Evolutionary conservation across 305 asterid genomes (phyloP).

Genomic region (Solanum hybrid): DNA sequence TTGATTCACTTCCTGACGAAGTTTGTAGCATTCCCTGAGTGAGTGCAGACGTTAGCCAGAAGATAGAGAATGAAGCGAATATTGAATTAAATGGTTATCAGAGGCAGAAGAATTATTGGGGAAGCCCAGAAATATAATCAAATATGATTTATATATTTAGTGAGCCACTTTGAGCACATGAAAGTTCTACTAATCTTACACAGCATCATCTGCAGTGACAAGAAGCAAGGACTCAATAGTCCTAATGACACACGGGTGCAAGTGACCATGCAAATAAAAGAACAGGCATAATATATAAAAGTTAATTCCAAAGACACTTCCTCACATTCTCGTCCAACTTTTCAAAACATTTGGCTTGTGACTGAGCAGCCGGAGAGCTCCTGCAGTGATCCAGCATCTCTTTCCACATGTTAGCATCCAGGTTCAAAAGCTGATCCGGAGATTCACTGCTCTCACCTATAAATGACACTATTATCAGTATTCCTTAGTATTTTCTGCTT

Average conservation of each 20-base stretch:
- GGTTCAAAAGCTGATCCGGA: slow-evolving; percentile 24
- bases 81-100: background rate
- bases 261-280: background rate
- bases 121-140: background rate
- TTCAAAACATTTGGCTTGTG: slow-evolving; percentile 3
- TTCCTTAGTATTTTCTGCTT: background rate
- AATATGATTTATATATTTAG: background rate
- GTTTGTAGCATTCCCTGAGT: slow-evolving; percentile 19
- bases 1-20: background rate
- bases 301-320: background rate
- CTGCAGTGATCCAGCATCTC: slow-evolving; percentile 42
- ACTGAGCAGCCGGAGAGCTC: slow-evolving; percentile 25
- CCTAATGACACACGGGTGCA: background rate
- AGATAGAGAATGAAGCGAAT: background rate
- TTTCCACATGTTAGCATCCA: slow-evolving; percentile 49
- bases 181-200: background rate
- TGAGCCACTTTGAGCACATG: background rate
- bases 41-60: background rate
- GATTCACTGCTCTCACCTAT: slow-evolving; percentile 36
- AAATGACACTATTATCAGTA: slow-evolving; percentile 23
- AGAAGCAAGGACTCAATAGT: background rate
- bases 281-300: background rate
- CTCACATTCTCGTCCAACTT: slow-evolving; percentile 31
- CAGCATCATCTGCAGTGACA: background rate
- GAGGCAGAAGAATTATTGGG: background rate